A percentile compares a stretch with the other conserved stretches of the same genome.
Conservation (phyloP, 2,329 filamentous ascomycete genomes). For the Pseudogymnoascus verrucosus region DNA sequence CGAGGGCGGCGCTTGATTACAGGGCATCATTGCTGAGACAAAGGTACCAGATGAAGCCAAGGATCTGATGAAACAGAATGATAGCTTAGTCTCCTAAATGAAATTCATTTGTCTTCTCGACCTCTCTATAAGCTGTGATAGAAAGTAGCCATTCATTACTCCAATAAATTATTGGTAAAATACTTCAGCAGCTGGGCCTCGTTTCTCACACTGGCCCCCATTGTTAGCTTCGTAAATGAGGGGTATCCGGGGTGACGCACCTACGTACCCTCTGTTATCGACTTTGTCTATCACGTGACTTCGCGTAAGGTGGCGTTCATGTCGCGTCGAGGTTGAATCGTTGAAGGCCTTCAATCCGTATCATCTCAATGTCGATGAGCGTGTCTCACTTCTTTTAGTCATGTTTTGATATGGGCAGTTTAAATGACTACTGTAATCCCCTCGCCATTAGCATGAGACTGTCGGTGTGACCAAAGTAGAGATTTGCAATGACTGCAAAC, state of each 20-base stretch:
- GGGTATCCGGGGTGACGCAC: conserved; percentile 1
- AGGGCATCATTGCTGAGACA: not conserved
- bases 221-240: conserved; percentile 1
- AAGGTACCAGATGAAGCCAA: not conserved
- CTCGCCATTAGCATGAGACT: not conserved
- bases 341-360: not conserved
- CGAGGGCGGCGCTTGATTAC: conserved; percentile 48
- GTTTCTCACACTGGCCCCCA: not conserved
- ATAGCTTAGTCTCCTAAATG: not conserved
- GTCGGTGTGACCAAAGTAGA: not conserved
- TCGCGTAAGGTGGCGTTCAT: not conserved
- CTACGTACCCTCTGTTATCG: not conserved
- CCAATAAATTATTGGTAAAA: not conserved
- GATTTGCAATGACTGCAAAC: conserved; percentile 6
- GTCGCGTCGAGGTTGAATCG: not conserved
- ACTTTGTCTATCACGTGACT: not conserved
- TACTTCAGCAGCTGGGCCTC: not conserved
- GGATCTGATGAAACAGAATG: not conserved
- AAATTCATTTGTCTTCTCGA: not conserved
- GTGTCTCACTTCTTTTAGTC: not conserved
- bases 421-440: not conserved
- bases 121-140: not conserved
- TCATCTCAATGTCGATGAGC: not conserved
- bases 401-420: not conserved
- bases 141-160: not conserved